Base-by-base conservation (phyloP, 306 rosid species). In the Morella rubra region DNA sequence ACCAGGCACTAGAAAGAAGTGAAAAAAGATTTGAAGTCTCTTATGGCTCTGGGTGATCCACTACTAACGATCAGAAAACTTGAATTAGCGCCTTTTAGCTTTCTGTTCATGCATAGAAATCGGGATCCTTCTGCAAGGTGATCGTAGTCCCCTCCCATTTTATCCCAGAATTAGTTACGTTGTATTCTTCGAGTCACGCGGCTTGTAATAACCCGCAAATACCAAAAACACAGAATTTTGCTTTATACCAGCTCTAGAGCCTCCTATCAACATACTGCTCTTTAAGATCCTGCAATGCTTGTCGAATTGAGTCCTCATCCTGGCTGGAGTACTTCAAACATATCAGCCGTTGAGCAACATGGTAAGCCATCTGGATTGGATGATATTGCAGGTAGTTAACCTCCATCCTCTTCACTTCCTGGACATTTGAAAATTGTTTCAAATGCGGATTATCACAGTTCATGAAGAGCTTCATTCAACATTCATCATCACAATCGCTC, bases 241-340 rank as follows among this genome's bases (percentile, higher is more conserved):
- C 22, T 18, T 4, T 18, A 53, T 22, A 22, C 44, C 71, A 72
- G 46, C 49, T 11, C 83, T 78, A 89, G 54, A 85, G 77, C 66
- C 70, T 82, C 44, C 88, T 91, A 50, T 82, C 78, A 65, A 79
- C 53, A 80, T 84, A 89, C 82, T 80, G 79, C 61, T 92, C 98
- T 80, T 90, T 92, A 37, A 94, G 91, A 79, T 88, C 83, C 56
- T 51, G 89, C 83, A 94, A 79, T 24, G 96, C 98, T 82, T 87
- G 89, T 54, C 97, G 86, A 81, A 94, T 85, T 0, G 92, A 86
- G 24, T 86, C 90, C 69, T 87, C 97, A 58, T 87, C 97, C 71
- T 92, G 93, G 84, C 86, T 90, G 74, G 97, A 92, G 83, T 89
- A 90, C 86, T 92, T 92, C 74, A 92, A 86, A 83, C 95, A 94